Evolutionary conservation across 2,329 filamentous ascomycete genomes (phyloP), one percentile per base, ranked within the genome.

Genomic region (Aureobasidium namibiae): DNA sequence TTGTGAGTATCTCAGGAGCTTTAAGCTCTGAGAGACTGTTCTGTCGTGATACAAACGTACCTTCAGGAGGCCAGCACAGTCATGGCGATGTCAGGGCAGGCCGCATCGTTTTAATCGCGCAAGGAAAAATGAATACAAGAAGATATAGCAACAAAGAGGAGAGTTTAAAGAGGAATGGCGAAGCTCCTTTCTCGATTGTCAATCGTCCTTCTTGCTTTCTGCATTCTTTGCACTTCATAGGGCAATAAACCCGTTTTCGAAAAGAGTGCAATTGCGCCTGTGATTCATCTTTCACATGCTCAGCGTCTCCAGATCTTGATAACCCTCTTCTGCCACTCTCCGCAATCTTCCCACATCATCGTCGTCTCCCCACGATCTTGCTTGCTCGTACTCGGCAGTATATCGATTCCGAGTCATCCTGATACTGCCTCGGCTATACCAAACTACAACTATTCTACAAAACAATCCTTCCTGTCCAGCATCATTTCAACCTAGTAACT

Each of bases 201-300:
- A n/a, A n/a, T n/a, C n/a, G n/a, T 1, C 26, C 23, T 11, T 41
- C 18, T 21, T 29, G 23, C 41, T 26, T 6, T 42, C 9, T 45
- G 42, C 42, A 45, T 45, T 45, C 42, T 45, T 45, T 26, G 26
- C 21, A 23, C 42, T 14, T 45, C 42, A 29, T 26, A 45, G 42
- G 42, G 42, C 42, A 45, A 45, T 29, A 45, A 45, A 45, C 13
- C 42, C 42, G 42, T 45, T 45, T 45, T 45, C 41, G 42, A 45
- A n/a, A n/a, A n/a, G 14, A 18, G 38, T 45, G 14, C 10, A 29
- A 4, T 29, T 4, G n/a, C n/a, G n/a, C n/a, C 23, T 29, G 42
- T 45, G 42, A 45, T 45, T 45, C 42, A 45, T 45, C 42, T 41
- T 42, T 45, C 42, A 45, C 42, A 45, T 45, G 42, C 42, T 45